Evolutionary conservation across 805 yeast species (phyloP).

Genomic region (Barnettozyma wickerhamii): DNA sequence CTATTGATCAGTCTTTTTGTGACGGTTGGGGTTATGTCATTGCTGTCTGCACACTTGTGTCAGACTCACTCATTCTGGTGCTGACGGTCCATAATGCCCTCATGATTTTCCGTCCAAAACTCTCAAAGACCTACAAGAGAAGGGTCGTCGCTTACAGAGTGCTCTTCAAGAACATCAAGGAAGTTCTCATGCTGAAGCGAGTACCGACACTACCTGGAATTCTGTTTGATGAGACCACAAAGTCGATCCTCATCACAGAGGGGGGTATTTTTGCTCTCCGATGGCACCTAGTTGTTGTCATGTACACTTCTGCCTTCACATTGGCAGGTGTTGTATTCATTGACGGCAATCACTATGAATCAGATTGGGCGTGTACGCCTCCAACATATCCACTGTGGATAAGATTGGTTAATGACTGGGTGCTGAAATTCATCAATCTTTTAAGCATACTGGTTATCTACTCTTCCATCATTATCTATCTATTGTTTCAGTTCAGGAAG

Average conservation of each 20-base stretch:
- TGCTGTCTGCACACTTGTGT: constrained; percentile 9
- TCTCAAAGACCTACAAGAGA: constrained; percentile 9
- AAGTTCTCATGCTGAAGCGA: background rate
- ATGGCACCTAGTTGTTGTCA: background rate
- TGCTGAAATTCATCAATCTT: constrained; percentile 16
- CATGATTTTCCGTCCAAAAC: constrained; percentile 16
- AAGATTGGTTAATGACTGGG: constrained; percentile 16
- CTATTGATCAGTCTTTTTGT: constrained; percentile 10
- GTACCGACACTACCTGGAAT: background rate
- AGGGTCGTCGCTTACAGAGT: constrained; percentile 7
- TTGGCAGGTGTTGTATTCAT: constrained; percentile 14
- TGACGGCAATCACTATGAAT: constrained; percentile 9
- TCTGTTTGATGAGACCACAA: background rate
- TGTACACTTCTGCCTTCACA: background rate
- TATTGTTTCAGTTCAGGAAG: constrained; percentile 9
- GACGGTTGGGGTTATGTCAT: constrained; percentile 20
- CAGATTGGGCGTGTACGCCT: constrained; percentile 15
- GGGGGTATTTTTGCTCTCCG: constrained; percentile 21
- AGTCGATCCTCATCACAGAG: constrained; percentile 13
- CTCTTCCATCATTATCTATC: constrained; percentile 14
- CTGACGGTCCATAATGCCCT: constrained; percentile 21
- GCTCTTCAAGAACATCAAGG: constrained; percentile 5
- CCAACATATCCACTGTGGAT: constrained; percentile 20
- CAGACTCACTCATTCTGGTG: constrained; percentile 17
- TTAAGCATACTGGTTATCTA: constrained; percentile 15